These are phyloP conservation scores for Arthroderma uncinatum DNA, from an alignment of 2,329 filamentous ascomycete genomes.

Conservation along the genomic window DNA sequence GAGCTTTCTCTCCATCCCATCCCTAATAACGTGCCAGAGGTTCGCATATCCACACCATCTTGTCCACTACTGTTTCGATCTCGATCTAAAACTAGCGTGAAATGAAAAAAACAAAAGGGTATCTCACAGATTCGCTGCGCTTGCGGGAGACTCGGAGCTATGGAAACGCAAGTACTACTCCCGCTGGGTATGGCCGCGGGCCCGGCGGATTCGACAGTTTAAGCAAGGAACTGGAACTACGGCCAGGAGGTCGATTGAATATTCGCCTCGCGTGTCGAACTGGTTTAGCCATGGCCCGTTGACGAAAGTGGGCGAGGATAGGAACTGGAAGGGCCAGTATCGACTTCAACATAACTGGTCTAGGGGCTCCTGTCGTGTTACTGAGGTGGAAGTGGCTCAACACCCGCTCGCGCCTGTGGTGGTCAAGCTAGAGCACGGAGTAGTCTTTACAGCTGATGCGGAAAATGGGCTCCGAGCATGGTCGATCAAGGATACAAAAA, in stretches of 20 bases:
- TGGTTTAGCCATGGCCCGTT: constrained; percentile 52
- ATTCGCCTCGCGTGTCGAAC: constrained; percentile 46
- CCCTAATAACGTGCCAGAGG: constrained; percentile 55
- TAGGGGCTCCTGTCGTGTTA: constrained; percentile 65
- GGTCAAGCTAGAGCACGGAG: constrained; percentile 64
- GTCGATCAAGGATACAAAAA: constrained; percentile 53
- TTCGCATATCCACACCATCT: constrained; percentile 22
- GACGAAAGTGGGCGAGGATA: constrained; percentile 36
- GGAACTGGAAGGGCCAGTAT: constrained; percentile 81
- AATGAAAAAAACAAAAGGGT: constrained; percentile 18
- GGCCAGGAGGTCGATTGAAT: constrained; percentile 26
- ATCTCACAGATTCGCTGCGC: constrained; percentile 61
- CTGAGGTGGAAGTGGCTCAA: constrained; percentile 57
- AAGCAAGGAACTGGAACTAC: constrained; percentile 31
- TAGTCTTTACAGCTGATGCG: constrained; percentile 66
- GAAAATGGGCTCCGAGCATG: constrained; percentile 64
- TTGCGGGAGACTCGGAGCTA: constrained; percentile 71
- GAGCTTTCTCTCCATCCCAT: constrained; percentile 58
- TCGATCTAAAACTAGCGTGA: not conserved
- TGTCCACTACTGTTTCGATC: not conserved
- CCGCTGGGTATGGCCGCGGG: constrained; percentile 73
- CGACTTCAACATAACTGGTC: constrained; percentile 86
- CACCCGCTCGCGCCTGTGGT: constrained; percentile 51
- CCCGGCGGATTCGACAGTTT: constrained; percentile 61
- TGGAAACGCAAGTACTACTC: constrained; percentile 87